Evolutionary conservation across 257 asterid genomes (phyloP), one percentile per base, ranked within the genome.

Genomic region (Craterostigma plantagineum): DNA sequence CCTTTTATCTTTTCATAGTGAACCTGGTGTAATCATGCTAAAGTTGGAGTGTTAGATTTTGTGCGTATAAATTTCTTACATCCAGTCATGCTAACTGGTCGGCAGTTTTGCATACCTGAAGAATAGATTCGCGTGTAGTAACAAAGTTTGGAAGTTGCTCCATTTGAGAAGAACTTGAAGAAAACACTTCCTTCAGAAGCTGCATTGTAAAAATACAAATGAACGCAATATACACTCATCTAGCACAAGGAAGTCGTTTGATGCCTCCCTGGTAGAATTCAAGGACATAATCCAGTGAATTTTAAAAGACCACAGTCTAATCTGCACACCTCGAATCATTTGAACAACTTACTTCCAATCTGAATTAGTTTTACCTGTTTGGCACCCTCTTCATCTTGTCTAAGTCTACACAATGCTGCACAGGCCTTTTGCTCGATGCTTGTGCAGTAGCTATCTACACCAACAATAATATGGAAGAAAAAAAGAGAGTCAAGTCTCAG

Each of bases 51-150:
- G n/a, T n/a, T n/a, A n/a, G n/a, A n/a, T n/a, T n/a, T n/a, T n/a
- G n/a, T n/a, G n/a, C n/a, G n/a, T n/a, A n/a, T n/a, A n/a, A n/a
- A n/a, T n/a, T n/a, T n/a, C n/a, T n/a, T n/a, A n/a, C n/a, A n/a
- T n/a, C n/a, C n/a, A n/a, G n/a, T n/a, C n/a, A n/a, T n/a, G n/a
- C n/a, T n/a, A n/a, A n/a, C n/a, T n/a, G n/a, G n/a, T n/a, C n/a
- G n/a, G 30, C 2, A 23, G 6, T 39, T 18, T 45, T 41, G 23
- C 45, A 9, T 64, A 82, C 95, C 98, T 65, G 82, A 57, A 79
- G 86, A 56, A 87, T 75, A 33, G 95, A 76, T 52, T 82, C 86
- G 3, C 93, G 82, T 17, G 86, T 76, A 48, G 72, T 55, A 16
- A 53, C 73, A 59, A 87, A 74, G 53, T 77, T 81, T 30, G 83